Percentiles rank a stretch among this genome's conserved stretches.
phyloP scores from a whole-genome alignment of 2,329 filamentous ascomycete species.

The Juglanconis oblonga region DNA sequence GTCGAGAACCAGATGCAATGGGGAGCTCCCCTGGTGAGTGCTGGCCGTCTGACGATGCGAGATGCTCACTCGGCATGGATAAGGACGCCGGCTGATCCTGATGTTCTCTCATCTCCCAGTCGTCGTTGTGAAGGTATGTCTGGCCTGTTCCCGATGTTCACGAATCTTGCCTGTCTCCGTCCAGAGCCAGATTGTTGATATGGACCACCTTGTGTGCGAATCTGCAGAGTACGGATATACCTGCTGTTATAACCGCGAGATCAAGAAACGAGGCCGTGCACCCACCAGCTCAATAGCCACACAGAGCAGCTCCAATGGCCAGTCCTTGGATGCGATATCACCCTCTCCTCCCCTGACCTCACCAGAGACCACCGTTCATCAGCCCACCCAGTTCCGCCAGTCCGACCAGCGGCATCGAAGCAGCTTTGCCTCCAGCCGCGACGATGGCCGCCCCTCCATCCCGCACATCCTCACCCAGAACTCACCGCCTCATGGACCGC shows the following conservation, averaged over 20 bases:
- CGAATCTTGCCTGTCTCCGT: no score
- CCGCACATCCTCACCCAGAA: conserved; percentile 6
- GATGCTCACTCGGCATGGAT: background rate
- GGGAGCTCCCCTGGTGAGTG: conserved; percentile 37
- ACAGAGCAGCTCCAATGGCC: background rate
- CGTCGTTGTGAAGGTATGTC: conserved; percentile 35
- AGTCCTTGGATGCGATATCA: conserved; percentile 3
- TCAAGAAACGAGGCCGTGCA: conserved; percentile 35
- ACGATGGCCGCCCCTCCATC: conserved; percentile 3
- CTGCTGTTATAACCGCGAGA: conserved; percentile 34
- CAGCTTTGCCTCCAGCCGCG: conserved; percentile 1
- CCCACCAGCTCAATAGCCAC: conserved; percentile 19
- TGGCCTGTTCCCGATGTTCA: background rate
- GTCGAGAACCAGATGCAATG: conserved; percentile 41
- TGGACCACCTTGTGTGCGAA: background rate
- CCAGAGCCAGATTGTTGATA: background rate
- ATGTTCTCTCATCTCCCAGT: conserved; percentile 23
- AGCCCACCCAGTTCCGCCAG: conserved; percentile 5
- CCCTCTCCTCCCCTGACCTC: conserved; percentile 15
- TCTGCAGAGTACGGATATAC: conserved; percentile 34
- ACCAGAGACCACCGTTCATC: conserved; percentile 6
- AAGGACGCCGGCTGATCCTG: background rate
- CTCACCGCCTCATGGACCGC: background rate
- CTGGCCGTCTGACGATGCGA: background rate
- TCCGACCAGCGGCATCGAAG: conserved; percentile 1